A percentile compares a stretch with the other conserved stretches of the same genome.
phyloP scores from a whole-genome alignment of 495 filamentous ascomycete species.

The Podospora didyma region DNA sequence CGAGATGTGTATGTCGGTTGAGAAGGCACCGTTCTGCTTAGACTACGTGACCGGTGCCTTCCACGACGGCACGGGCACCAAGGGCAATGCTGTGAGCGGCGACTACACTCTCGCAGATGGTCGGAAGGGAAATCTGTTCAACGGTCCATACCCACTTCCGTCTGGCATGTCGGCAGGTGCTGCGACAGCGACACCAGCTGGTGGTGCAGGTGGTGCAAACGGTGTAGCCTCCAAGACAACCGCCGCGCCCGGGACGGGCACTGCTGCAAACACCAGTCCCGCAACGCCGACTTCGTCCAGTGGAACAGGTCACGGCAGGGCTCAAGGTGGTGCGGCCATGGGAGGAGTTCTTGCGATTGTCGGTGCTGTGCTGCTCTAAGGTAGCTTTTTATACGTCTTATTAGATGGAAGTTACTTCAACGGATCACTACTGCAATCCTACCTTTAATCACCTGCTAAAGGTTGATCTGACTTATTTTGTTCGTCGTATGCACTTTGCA shows the following conservation, averaged over 20 bases:
- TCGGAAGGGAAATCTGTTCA: slow-evolving; percentile 8
- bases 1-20: slow-evolving; percentile 8
- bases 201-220: too few relatives aligned
- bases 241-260: background rate
- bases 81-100: slow-evolving; percentile 4
- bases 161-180: background rate
- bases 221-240: background rate
- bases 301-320: background rate
- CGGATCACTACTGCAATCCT: too few relatives aligned
- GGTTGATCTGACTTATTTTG: too few relatives aligned
- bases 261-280: background rate
- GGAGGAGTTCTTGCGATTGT: background rate
- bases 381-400: too few relatives aligned
- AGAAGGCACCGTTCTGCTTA: slow-evolving; percentile 3
- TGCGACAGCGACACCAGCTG: background rate
- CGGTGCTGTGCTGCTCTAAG: background rate
- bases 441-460: too few relatives aligned
- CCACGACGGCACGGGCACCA: slow-evolving; percentile 8
- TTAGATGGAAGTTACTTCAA: too few relatives aligned
- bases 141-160: slow-evolving; percentile 2
- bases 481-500: too few relatives aligned
- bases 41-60: slow-evolving; percentile 3
- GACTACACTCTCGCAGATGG: slow-evolving; percentile 7
- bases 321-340: background rate
- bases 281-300: background rate